These are phyloP conservation scores for Daldinia sp. DNA, from an alignment of 2,329 filamentous ascomycete species.

Conservation along the genomic window DNA sequence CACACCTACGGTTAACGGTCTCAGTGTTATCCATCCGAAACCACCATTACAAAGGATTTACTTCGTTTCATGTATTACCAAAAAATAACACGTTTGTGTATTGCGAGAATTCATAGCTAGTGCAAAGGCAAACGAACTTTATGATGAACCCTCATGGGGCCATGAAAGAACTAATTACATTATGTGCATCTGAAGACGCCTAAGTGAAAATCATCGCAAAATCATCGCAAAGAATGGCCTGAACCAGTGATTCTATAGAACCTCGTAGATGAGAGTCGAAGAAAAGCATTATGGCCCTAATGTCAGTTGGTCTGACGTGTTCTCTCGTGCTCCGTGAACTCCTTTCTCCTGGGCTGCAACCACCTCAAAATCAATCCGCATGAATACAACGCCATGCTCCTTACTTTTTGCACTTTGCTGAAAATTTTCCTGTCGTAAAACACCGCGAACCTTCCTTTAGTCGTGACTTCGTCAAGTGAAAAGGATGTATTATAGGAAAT, in stretches of 20 bases:
- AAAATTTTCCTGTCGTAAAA: background rate
- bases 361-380: background rate
- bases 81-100: background rate
- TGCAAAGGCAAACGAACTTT: background rate
- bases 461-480: background rate
- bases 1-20: too few species aligned
- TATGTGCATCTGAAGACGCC: background rate
- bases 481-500: background rate
- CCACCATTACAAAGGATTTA: background rate
- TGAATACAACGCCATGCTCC: background rate
- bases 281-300: background rate
- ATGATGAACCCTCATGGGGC: background rate
- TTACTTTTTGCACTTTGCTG: background rate
- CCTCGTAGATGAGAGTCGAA: background rate
- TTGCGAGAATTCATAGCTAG: background rate
- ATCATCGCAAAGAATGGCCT: background rate
- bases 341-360: background rate
- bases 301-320: background rate
- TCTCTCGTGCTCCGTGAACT: background rate
- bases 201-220: background rate
- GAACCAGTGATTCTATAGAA: background rate
- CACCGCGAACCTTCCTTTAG: background rate
- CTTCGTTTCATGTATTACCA: background rate
- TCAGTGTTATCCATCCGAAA: background rate
- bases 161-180: slow-evolving; percentile 8